Evolutionary conservation across 1,284 basidiomycete genomes (phyloP).

Genomic region (Ceratobasidium sp.): DNA sequence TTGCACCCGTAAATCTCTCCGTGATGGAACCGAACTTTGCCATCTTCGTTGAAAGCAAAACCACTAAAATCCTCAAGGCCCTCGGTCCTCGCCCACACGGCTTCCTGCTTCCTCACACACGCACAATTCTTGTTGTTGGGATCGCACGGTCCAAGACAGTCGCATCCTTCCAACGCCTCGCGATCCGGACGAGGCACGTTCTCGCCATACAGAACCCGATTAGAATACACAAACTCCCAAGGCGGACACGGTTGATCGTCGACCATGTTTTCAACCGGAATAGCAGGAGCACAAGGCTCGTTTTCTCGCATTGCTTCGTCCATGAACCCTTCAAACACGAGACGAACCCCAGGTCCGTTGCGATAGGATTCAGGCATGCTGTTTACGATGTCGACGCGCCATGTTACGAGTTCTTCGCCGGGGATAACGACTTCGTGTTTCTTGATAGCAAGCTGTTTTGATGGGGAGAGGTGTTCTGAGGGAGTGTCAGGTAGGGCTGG

Average conservation of each 20-base stretch:
- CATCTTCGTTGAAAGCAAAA: slow-evolving; percentile 71
- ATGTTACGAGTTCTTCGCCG: slow-evolving; percentile 24
- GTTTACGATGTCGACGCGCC: slow-evolving; percentile 35
- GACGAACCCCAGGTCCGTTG: neutral
- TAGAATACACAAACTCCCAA: slow-evolving; percentile 81
- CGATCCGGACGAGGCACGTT: slow-evolving; percentile 72
- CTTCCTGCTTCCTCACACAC: slow-evolving; percentile 67
- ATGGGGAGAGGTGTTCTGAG: slow-evolving; percentile 11
- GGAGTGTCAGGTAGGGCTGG: slow-evolving; percentile 14
- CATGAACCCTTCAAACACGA: slow-evolving; percentile 27
- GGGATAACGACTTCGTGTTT: slow-evolving; percentile 22
- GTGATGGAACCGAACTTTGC: slow-evolving; percentile 59
- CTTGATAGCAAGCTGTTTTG: slow-evolving; percentile 29
- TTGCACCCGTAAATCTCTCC: slow-evolving; percentile 90
- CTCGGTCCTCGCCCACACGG: slow-evolving; percentile 48
- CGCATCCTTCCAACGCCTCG: slow-evolving; percentile 67
- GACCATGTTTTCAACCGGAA: slow-evolving; percentile 68
- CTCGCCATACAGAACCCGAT: slow-evolving; percentile 73
- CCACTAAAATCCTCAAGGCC: slow-evolving; percentile 48
- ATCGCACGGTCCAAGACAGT: slow-evolving; percentile 75
- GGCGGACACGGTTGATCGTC: slow-evolving; percentile 70
- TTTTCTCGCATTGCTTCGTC: slow-evolving; percentile 51
- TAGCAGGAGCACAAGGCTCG: slow-evolving; percentile 69
- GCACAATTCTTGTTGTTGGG: slow-evolving; percentile 71
- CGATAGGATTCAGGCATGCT: slow-evolving; percentile 33